Evolutionary conservation across 2,329 filamentous ascomycete genomes (phyloP).

Genomic region (Diaporthe capsici): DNA sequence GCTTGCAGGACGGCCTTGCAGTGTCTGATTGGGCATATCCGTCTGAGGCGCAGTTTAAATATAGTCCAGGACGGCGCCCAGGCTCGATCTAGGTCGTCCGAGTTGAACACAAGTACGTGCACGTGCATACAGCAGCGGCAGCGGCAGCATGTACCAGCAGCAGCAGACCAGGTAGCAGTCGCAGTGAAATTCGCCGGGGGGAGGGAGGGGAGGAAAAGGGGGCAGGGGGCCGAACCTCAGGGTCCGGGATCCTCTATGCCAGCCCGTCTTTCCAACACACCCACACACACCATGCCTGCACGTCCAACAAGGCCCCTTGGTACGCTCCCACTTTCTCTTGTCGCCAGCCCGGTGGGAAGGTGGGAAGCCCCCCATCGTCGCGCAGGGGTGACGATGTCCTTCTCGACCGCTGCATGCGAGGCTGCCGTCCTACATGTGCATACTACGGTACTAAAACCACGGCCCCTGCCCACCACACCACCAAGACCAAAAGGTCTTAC

Average conservation of each 20-base stretch:
- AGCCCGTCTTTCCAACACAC: conserved; percentile 12
- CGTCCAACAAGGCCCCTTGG: conserved; percentile 23
- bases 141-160: not conserved
- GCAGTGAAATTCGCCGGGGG: not conserved
- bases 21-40: conserved; percentile 23
- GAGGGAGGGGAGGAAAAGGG: not conserved
- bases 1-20: not conserved
- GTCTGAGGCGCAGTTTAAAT: conserved; percentile 32
- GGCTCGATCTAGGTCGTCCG: not conserved
- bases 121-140: not conserved
- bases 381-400: conserved; percentile 34
- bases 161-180: not conserved
- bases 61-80: conserved; percentile 9
- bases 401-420: conserved; percentile 12
- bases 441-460: conserved; percentile 18
- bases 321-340: not conserved
- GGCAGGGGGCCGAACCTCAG: conserved; percentile 24
- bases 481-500: not conserved
- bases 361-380: not conserved
- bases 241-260: conserved; percentile 16
- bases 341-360: conserved; percentile 15
- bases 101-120: not conserved
- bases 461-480: conserved; percentile 31
- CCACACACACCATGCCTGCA: not conserved
- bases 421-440: not conserved